A percentile compares a stretch with the other conserved stretches of the same genome.
phyloP scores from a whole-genome alignment of 495 filamentous ascomycete species.

The Bryoglossum gracile region DNA sequence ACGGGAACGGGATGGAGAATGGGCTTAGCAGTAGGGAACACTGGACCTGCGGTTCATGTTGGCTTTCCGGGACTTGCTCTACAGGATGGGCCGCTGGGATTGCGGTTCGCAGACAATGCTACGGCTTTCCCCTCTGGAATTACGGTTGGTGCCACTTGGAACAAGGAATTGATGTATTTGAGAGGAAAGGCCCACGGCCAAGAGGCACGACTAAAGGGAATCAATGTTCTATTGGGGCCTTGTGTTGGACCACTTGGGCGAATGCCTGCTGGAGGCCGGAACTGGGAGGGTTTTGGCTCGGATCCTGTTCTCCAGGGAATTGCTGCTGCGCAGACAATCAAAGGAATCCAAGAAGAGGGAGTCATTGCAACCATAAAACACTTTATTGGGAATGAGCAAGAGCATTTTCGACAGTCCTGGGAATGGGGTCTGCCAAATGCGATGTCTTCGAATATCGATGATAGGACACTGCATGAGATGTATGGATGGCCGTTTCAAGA shows the following conservation, averaged over 20 bases:
- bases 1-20: constrained; percentile 89
- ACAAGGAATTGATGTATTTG: constrained; percentile 66
- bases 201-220: constrained; percentile 65
- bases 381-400: constrained; percentile 77
- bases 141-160: constrained; percentile 83
- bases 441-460: constrained; percentile 75
- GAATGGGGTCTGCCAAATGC: constrained; percentile 73
- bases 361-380: constrained; percentile 86
- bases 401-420: constrained; percentile 68
- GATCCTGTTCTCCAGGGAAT: constrained; percentile 72
- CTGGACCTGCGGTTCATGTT: constrained; percentile 58
- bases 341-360: constrained; percentile 66
- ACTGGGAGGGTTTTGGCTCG: constrained; percentile 82
- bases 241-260: constrained; percentile 73
- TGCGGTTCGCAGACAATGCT: constrained; percentile 68
- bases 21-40: constrained; percentile 88
- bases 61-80: constrained; percentile 81
- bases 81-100: constrained; percentile 83
- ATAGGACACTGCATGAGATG: constrained; percentile 73
- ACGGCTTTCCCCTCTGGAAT: constrained; percentile 81
- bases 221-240: constrained; percentile 69
- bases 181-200: constrained; percentile 60
- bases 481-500: constrained; percentile 92
- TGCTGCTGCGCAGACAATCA: constrained; percentile 59
- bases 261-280: constrained; percentile 79